Evolutionary conservation across 2,329 filamentous ascomycete genomes (phyloP).

Genomic region (Paracamarosporium sp.): DNA sequence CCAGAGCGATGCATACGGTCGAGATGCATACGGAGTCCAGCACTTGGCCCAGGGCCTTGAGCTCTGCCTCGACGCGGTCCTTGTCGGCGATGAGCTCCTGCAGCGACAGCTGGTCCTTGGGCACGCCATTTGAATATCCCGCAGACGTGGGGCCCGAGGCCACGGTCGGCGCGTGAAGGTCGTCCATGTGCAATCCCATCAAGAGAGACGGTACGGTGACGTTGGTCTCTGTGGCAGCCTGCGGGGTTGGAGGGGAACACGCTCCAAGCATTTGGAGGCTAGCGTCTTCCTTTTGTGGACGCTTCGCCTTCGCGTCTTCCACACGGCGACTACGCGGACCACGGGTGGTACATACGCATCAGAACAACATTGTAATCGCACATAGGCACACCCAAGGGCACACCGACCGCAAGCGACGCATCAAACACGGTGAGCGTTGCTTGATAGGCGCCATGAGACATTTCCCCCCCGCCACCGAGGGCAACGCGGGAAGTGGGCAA

Average conservation of each 20-base stretch:
- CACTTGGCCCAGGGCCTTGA: conserved; percentile 82
- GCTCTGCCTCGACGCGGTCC: conserved; percentile 82
- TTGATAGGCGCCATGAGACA: not conserved
- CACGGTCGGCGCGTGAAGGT: conserved; percentile 73
- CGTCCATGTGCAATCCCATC: conserved; percentile 68
- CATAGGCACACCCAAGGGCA: too few relatives aligned
- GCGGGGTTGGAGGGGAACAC: conserved; percentile 7
- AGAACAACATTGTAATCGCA: too few relatives aligned
- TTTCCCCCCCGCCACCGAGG: not conserved
- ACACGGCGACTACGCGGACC: too few relatives aligned
- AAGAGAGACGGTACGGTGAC: not conserved
- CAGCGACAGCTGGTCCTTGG: conserved; percentile 70
- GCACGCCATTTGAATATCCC: conserved; percentile 66
- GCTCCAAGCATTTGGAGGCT: conserved; percentile 1
- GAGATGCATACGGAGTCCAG: conserved; percentile 76
- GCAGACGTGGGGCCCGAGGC: conserved; percentile 76
- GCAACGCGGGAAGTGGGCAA: not conserved
- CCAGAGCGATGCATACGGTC: not conserved
- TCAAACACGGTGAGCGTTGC: not conserved
- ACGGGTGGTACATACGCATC: not conserved
- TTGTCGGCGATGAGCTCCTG: conserved; percentile 84
- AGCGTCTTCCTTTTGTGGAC: conserved; percentile 2
- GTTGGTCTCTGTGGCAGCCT: conserved; percentile 4
- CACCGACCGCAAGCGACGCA: not conserved
- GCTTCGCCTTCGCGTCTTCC: not conserved